Percentiles rank a stretch among this genome's conserved stretches.
phyloP scores from a whole-genome alignment of 805 yeast genomes.

The Schwanniomyces polymorphus region DNA sequence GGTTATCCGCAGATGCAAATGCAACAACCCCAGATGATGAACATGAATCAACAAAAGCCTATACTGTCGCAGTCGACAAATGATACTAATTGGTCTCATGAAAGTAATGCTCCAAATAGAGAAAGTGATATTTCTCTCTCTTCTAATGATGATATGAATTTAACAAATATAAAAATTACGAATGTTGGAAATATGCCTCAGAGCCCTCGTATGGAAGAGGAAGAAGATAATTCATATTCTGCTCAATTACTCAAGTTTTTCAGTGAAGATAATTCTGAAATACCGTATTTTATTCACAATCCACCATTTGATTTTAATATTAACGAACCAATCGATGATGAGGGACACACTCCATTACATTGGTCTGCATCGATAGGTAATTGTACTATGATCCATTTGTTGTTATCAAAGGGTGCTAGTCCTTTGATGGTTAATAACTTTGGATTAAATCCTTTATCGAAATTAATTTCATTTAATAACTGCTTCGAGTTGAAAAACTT shows the following conservation, averaged over 20 bases:
- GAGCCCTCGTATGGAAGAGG: constrained; percentile 48
- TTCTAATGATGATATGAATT: constrained; percentile 19
- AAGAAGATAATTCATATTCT: constrained; percentile 43
- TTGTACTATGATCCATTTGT: constrained; percentile 69
- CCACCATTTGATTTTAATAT: constrained; percentile 69
- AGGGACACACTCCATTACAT: constrained; percentile 92
- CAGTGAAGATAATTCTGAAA: constrained; percentile 41
- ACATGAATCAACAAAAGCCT: constrained; percentile 15
- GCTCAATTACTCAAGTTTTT: constrained; percentile 41
- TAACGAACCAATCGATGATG: constrained; percentile 83
- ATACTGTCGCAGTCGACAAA: constrained; percentile 37
- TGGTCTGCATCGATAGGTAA: constrained; percentile 98
- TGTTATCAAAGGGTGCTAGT: constrained; percentile 76
- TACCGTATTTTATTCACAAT: constrained; percentile 65
- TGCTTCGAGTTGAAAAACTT: constrained; percentile 80
- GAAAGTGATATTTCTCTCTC: constrained; percentile 44
- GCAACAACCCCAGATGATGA: constrained; percentile 17
- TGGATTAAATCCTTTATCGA: constrained; percentile 87
- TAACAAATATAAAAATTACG: constrained; percentile 1
- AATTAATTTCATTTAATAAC: constrained; percentile 84
- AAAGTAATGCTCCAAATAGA: constrained; percentile 24
- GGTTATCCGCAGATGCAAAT: constrained; percentile 9
- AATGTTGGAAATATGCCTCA: constrained; percentile 4
- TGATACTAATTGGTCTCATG: constrained; percentile 48
- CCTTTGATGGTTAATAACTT: constrained; percentile 49